Evolutionary conservation across 352 stramenopile genomes (phyloP), one percentile per base, ranked within the genome.

Genomic region (Phytophthora capsici): DNA sequence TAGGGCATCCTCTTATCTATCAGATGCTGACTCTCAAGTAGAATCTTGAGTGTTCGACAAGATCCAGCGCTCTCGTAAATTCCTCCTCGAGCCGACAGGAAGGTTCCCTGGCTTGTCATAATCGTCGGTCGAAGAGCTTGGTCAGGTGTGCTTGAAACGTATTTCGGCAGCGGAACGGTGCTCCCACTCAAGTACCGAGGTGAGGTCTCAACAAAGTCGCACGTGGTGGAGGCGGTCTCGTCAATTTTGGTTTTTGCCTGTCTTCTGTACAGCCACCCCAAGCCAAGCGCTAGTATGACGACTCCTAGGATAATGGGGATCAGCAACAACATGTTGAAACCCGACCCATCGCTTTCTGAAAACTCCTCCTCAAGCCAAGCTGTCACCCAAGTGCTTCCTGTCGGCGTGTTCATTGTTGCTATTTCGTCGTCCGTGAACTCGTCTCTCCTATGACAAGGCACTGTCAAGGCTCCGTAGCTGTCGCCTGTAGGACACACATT

Each of bases 101-200:
- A 65, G 2, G 45, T 50, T 26, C 45, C 30, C 12, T 53, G 57
- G 3, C 36, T 59, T 2, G 64, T 68, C 57, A 62, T 43, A 23
- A 63, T 46, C 6, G 50, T 72, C 2, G 36, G 38, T 23, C 59
- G 50, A 49, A 36, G 57, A 5, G 45, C 4, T 43, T 30, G 49
- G 8, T 70, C 55, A 8, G 47, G 38, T 6, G 45, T 63, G 17
- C n/a, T 34, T 16, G 26, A 37, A 32, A 6, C 25, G 17, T 43
- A 38, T 2, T 45, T 52, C 70, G 22, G 77, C 60, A 37, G 71
- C 71, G 71, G 66, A 81, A 56, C 44, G 38, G 22, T 65, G 49
- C 26, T 70, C 83, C 30, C 73, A 68, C 52, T 20, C 26, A 47
- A 2, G 28, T 68, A 72, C 13, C 55, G 28, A 13, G 64, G 57